phyloP scores from a whole-genome alignment of 2,329 filamentous ascomycete species.

The Epichloe festucae region DNA sequence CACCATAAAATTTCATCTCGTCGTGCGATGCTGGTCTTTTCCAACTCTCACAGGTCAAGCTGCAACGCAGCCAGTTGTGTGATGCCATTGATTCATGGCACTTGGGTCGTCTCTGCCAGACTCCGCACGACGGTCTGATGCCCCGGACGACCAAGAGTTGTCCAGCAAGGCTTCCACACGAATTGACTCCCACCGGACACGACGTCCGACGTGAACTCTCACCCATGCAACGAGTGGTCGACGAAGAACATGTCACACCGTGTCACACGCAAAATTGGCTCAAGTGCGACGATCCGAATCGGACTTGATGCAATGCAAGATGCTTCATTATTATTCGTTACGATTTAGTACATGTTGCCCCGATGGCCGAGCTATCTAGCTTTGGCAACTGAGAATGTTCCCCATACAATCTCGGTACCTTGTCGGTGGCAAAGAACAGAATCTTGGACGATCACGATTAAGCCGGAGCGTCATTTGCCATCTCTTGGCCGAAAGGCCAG shows the following conservation, averaged over 20 bases:
- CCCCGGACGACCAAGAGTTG: not conserved
- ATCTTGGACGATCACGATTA: slow-evolving; percentile 70
- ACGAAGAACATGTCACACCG: not conserved
- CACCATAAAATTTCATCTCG: not conserved
- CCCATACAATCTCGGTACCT: slow-evolving; percentile 70
- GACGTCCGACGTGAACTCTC: not conserved
- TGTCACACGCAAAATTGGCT: not conserved
- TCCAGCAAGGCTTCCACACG: not conserved
- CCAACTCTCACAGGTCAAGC: not conserved
- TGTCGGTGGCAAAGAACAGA: slow-evolving; percentile 69
- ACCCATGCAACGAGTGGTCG: not conserved
- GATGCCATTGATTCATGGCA: not conserved
- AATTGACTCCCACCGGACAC: not conserved
- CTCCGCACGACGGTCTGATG: not conserved
- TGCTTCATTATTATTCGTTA: slow-evolving; percentile 7
- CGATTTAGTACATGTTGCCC: slow-evolving; percentile 24
- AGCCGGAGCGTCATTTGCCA: slow-evolving; percentile 95
- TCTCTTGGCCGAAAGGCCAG: slow-evolving; percentile 61
- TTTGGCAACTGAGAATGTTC: slow-evolving; percentile 50
- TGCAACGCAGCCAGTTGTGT: too few relatives aligned
- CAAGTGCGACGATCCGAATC: not conserved
- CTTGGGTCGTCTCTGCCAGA: not conserved
- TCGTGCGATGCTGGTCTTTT: not conserved
- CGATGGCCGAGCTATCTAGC: slow-evolving; percentile 38
- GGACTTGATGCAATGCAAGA: not conserved